These are phyloP conservation scores for Trichoderma koningii DNA, from an alignment of 2,329 filamentous ascomycete genomes.

Conservation along the genomic window DNA sequence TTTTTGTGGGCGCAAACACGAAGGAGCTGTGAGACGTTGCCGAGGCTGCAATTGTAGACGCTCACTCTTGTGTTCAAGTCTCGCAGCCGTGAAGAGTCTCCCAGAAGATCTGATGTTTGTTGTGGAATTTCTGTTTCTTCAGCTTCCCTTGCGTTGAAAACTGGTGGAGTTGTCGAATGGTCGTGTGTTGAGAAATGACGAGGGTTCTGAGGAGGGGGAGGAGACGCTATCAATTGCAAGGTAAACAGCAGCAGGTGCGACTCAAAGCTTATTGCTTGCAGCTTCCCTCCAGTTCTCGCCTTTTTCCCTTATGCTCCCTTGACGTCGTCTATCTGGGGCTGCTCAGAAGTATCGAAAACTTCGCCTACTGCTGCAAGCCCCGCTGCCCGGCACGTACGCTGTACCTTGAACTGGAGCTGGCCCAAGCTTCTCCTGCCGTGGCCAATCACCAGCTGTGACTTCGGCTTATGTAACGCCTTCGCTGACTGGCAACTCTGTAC, in stretches of 20 bases:
- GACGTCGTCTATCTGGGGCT: background rate
- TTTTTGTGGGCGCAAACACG: background rate
- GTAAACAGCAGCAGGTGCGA: conserved; percentile 16
- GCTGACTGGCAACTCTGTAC: conserved; percentile 29
- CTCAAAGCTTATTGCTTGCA: background rate
- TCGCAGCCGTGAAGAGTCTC: no score
- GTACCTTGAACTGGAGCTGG: conserved; percentile 8
- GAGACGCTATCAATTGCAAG: conserved; percentile 12
- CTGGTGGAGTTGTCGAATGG: conserved; percentile 11
- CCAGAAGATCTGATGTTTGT: background rate
- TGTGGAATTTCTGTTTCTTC: background rate
- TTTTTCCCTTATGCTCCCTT: background rate
- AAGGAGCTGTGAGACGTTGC: background rate
- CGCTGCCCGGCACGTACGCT: background rate
- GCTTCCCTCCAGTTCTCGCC: background rate
- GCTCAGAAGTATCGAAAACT: background rate
- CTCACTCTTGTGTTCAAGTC: no score
- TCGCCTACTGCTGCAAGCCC: background rate
- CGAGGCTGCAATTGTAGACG: background rate
- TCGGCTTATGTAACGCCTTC: conserved; percentile 37
- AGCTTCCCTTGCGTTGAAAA: no score
- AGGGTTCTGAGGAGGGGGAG: conserved; percentile 25
- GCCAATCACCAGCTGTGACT: conserved; percentile 37
- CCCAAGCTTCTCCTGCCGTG: conserved; percentile 18
- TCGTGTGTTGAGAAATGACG: conserved; percentile 28